Evolutionary conservation across 352 stramenopile species (phyloP).

Genomic region (Globisporangium carolinianum): DNA sequence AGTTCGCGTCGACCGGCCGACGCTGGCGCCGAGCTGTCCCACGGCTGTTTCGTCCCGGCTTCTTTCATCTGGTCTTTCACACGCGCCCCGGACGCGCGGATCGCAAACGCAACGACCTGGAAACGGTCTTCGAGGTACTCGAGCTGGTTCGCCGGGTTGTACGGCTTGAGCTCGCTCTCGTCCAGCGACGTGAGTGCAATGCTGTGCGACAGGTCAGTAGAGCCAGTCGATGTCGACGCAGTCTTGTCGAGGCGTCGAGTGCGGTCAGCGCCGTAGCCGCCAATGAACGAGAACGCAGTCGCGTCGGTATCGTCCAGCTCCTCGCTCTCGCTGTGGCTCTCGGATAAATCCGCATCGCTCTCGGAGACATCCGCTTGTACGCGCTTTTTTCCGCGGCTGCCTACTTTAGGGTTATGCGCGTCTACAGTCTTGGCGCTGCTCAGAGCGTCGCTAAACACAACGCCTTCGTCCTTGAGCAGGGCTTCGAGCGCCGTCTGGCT

Average conservation of each 20-base stretch:
- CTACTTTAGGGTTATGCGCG: background rate
- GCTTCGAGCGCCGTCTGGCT: slow-evolving; percentile 81
- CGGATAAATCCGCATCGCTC: slow-evolving; percentile 15
- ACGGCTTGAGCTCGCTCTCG: slow-evolving; percentile 64
- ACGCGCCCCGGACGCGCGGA: slow-evolving; percentile 69
- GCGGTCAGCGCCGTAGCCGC: slow-evolving; percentile 33
- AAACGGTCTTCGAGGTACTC: slow-evolving; percentile 87
- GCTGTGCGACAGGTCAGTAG: slow-evolving; percentile 16
- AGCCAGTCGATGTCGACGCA: slow-evolving; percentile 6
- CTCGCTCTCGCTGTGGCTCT: slow-evolving; percentile 14
- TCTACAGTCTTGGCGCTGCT: no score
- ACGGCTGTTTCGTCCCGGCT: slow-evolving; percentile 74
- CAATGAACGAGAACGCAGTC: slow-evolving; percentile 68
- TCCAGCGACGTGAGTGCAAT: slow-evolving; percentile 30
- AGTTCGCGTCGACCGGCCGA: slow-evolving; percentile 68
- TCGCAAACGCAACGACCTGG: slow-evolving; percentile 84
- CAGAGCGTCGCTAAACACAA: slow-evolving; percentile 45
- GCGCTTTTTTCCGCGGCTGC: background rate
- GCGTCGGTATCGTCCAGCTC: slow-evolving; percentile 22
- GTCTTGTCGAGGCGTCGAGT: slow-evolving; percentile 16
- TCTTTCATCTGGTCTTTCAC: slow-evolving; percentile 90
- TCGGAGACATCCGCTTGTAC: slow-evolving; percentile 15
- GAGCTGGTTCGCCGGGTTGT: slow-evolving; percentile 76
- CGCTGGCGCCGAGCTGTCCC: slow-evolving; percentile 56
- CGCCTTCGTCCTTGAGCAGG: slow-evolving; percentile 62